phyloP scores from a whole-genome alignment of 2,329 filamentous ascomycete genomes.

The Talaromyces sp. region DNA sequence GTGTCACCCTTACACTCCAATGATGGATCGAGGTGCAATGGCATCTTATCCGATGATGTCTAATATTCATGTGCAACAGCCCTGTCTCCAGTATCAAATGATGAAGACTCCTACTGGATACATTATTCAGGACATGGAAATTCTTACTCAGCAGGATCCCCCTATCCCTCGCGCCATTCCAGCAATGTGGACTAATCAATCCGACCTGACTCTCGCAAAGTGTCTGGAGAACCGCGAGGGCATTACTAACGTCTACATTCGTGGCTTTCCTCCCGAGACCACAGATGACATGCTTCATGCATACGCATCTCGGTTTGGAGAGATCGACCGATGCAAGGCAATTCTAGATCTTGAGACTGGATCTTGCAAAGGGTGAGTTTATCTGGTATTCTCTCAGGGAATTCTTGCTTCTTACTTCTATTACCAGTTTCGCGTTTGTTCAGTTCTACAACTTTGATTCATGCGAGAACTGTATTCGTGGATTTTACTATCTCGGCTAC shows the following conservation, averaged over 20 bases:
- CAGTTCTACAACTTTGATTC: slow-evolving; percentile 84
- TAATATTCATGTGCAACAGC: slow-evolving; percentile 50
- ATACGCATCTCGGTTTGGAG: slow-evolving; percentile 83
- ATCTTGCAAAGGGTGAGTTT: slow-evolving; percentile 84
- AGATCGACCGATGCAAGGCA: slow-evolving; percentile 94
- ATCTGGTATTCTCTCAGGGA: neutral
- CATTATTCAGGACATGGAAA: slow-evolving; percentile 51
- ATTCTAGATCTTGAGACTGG: slow-evolving; percentile 94
- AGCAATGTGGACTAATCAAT: slow-evolving; percentile 73
- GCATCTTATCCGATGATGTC: slow-evolving; percentile 43
- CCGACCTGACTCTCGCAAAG: slow-evolving; percentile 85
- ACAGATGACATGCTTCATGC: slow-evolving; percentile 81
- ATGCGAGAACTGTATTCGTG: slow-evolving; percentile 92
- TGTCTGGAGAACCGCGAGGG: slow-evolving; percentile 91
- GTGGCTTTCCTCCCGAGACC: slow-evolving; percentile 89
- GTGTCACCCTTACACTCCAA: slow-evolving; percentile 51
- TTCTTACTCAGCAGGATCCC: slow-evolving; percentile 68
- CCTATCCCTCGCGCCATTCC: slow-evolving; percentile 82
- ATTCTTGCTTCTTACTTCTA: slow-evolving; percentile 18
- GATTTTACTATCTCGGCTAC: slow-evolving; percentile 89
- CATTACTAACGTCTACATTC: slow-evolving; percentile 97
- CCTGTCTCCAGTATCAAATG: slow-evolving; percentile 36
- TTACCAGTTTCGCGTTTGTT: slow-evolving; percentile 83
- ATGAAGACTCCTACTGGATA: slow-evolving; percentile 42
- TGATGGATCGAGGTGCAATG: slow-evolving; percentile 54